Base-by-base conservation (phyloP, 352 stramenopile genomes). In the Pythium oligandrum region DNA sequence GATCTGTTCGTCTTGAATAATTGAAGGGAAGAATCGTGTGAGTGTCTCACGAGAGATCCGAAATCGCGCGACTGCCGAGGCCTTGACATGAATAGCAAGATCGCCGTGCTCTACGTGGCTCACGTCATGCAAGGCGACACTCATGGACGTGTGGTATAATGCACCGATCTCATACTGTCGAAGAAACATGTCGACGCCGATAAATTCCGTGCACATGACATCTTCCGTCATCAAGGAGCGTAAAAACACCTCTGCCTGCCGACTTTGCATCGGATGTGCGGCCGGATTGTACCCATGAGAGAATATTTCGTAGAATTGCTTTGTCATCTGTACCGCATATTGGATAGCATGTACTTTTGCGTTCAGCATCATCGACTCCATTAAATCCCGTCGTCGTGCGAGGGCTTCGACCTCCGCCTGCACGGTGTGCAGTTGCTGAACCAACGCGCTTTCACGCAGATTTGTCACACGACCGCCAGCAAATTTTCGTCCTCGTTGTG, bases 1-100 rank as follows among this genome's bases (percentile, higher is more conserved):
- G 37, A 86, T 65, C 37, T 50, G 54, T 61, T 88, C 77, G 49
- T 88, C 77, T 1, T 65, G 50, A 40, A 81, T 70, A 40, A 88
- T 74, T 12, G 53, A 44, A 2, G 77, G 72, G 44, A 88, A 84
- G 32, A 88, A 59, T 1, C 40, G 67, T 45, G 70, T 48, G 26
- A 88, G 55, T 32, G 77, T 81, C 44, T 51, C 48, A 12, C 77
- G 70, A 30, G 48, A 79, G 40, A 86, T 72, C 1, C 74, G 72
- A n/a, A 81, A 66, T 8, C 45, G 58, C 2, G 59, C 70, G 2
- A 64, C 63, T 3, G 71, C 68, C 36, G 75, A 66, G 1, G 77
- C 72, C 10, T 71, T 47, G 36, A 86, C 56, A 42, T 76, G 69
- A 12, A 85, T 64, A n/a, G 17, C 9, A 4, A 53, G 26, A 33